Evolutionary conservation across 2,329 filamentous ascomycete genomes (phyloP).

Genomic region (Coniochaeta ligniaria): DNA sequence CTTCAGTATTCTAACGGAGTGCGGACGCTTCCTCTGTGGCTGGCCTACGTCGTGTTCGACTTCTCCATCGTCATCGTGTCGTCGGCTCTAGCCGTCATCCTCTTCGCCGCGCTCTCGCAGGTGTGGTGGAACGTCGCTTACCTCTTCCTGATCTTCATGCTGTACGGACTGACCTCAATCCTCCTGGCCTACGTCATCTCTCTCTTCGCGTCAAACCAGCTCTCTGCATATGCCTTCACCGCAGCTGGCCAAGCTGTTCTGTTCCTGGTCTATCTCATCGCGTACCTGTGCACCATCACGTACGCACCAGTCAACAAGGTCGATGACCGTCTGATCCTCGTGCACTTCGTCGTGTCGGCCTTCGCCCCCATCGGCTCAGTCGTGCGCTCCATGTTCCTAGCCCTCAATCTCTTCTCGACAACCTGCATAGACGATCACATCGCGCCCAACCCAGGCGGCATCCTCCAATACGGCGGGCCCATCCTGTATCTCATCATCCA

Average conservation of each 20-base stretch:
- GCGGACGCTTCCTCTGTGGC: conserved; percentile 72
- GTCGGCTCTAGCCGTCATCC: conserved; percentile 57
- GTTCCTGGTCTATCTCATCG: conserved; percentile 66
- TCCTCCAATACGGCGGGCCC: conserved; percentile 73
- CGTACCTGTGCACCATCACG: conserved; percentile 65
- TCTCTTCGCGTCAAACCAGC: conserved; percentile 68
- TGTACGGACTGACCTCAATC: conserved; percentile 74
- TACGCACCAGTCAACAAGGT: conserved; percentile 65
- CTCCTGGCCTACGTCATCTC: conserved; percentile 76
- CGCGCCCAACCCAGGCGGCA: conserved; percentile 60
- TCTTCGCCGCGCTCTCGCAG: conserved; percentile 58
- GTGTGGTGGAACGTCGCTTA: conserved; percentile 77
- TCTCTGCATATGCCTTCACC: conserved; percentile 78
- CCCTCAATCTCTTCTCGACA: conserved; percentile 77
- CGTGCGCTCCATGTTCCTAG: conserved; percentile 65
- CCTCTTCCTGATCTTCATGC: conserved; percentile 70
- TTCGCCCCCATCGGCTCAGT: conserved; percentile 74
- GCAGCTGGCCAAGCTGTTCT: conserved; percentile 68
- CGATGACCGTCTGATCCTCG: conserved; percentile 58
- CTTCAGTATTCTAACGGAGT: conserved; percentile 92
- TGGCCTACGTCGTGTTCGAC: conserved; percentile 77
- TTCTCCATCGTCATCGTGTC: conserved; percentile 64
- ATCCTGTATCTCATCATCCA: conserved; percentile 79
- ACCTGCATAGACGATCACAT: conserved; percentile 62
- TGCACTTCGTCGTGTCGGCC: conserved; percentile 67